phyloP scores from a whole-genome alignment of 2,329 filamentous ascomycete species.

The Phoma herbarum region DNA sequence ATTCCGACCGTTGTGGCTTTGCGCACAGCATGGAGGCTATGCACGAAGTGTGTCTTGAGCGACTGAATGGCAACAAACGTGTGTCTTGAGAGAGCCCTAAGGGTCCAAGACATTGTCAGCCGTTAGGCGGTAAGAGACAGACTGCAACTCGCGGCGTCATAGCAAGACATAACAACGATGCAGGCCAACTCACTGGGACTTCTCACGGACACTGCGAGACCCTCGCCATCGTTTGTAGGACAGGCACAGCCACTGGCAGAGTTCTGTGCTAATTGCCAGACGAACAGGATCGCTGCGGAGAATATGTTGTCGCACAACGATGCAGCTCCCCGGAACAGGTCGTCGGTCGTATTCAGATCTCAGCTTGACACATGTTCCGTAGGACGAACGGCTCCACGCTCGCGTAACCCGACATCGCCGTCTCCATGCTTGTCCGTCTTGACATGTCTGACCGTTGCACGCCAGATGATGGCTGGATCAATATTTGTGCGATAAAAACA shows the following conservation, averaged over 20 bases:
- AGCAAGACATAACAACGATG: not conserved
- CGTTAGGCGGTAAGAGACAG: not conserved
- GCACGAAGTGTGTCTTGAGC: not conserved
- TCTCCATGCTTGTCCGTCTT: conserved; percentile 6
- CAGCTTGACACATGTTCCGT: conserved; percentile 5
- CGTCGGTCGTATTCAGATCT: not conserved
- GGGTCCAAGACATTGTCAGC: conserved; percentile 1
- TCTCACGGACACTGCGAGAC: not conserved
- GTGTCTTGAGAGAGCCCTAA: not conserved
- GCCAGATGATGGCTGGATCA: not conserved
- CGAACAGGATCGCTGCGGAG: conserved; percentile 7
- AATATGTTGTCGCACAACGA: not conserved
- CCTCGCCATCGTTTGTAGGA: not conserved
- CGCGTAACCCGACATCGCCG: conserved; percentile 2
- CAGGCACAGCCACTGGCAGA: not conserved
- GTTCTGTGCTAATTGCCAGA: not conserved
- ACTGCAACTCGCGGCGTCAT: not conserved
- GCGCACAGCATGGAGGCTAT: not conserved
- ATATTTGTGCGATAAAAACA: not conserved
- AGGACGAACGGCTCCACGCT: conserved; percentile 16
- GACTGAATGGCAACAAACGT: not conserved
- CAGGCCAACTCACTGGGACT: not conserved
- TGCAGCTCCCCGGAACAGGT: conserved; percentile 1
- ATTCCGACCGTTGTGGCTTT: not conserved
- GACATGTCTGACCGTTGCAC: not conserved